phyloP scores from a whole-genome alignment of 306 rosid genomes.

The Pueraria montana region DNA sequence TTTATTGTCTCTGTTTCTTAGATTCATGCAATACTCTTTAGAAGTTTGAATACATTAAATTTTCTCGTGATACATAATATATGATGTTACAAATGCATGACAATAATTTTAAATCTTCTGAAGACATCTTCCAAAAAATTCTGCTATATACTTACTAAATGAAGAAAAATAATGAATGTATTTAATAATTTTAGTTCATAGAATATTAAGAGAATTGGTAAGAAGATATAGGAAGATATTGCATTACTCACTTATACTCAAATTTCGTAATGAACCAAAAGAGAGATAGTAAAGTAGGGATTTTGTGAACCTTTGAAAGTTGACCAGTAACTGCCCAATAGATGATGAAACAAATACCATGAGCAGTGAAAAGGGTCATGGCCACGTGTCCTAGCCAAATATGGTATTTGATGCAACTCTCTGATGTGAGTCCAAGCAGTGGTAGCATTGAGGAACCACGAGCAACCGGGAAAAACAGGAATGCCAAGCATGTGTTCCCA shows the following conservation, averaged over 20 bases:
- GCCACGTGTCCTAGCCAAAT: constrained; percentile 79
- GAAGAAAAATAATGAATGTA: background rate
- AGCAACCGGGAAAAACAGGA: constrained; percentile 79
- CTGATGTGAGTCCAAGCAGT: constrained; percentile 75
- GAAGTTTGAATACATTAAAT: background rate
- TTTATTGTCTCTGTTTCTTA: background rate
- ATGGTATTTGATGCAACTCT: constrained; percentile 79
- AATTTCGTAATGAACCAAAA: background rate
- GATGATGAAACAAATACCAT: constrained; percentile 60
- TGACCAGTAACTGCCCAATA: constrained; percentile 59
- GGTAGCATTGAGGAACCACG: constrained; percentile 83
- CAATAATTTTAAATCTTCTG: background rate
- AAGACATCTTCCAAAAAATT: background rate
- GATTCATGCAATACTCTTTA: background rate
- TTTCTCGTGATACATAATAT: constrained; percentile 1
- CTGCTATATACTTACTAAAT: background rate
- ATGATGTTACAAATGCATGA: too few relatives aligned
- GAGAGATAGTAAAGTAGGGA: constrained; percentile 12
- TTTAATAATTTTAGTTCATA: background rate
- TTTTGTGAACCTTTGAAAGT: constrained; percentile 52
- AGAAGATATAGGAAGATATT: background rate
- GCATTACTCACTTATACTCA: too few relatives aligned
- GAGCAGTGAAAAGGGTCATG: constrained; percentile 78
- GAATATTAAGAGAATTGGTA: background rate
- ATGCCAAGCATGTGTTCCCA: constrained; percentile 70